A percentile compares a stretch with the other conserved stretches of the same genome.
These are phyloP conservation scores for Teratosphaeria zuluensis DNA, from an alignment of 2,329 filamentous ascomycete species.

Conservation along the genomic window DNA sequence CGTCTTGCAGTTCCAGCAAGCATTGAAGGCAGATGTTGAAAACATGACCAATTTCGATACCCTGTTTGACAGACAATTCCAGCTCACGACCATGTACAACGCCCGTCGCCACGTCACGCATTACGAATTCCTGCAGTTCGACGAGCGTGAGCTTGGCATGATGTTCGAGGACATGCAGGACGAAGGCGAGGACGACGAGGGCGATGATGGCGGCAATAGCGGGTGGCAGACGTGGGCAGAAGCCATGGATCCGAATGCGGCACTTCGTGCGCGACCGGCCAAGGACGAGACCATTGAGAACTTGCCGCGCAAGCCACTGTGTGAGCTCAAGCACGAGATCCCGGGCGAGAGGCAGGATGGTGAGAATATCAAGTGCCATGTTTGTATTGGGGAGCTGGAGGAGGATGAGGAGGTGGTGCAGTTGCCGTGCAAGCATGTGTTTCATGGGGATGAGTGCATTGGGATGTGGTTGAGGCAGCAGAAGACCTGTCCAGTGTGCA, in stretches of 20 bases:
- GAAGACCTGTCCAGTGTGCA: neutral
- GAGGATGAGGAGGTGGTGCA: neutral
- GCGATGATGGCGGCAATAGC: constrained; percentile 1
- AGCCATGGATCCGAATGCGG: constrained; percentile 15
- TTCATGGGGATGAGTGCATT: neutral
- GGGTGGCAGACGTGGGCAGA: constrained; percentile 15
- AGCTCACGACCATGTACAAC: neutral
- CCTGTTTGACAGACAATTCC: neutral
- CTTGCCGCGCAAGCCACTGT: neutral
- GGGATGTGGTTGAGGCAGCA: neutral
- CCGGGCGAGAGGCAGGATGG: neutral
- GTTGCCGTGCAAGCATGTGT: neutral
- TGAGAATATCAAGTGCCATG: neutral
- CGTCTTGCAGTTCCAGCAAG: constrained; percentile 14
- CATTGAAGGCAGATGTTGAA: neutral
- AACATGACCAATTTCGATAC: neutral
- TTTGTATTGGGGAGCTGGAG: neutral
- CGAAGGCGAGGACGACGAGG: constrained; percentile 5
- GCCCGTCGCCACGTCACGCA: constrained; percentile 5
- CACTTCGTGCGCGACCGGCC: neutral
- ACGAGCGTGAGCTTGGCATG: constrained; percentile 20
- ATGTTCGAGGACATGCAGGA: constrained; percentile 16
- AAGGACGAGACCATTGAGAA: neutral
- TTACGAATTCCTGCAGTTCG: constrained; percentile 17
- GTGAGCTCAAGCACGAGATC: neutral